These are phyloP conservation scores for Leucogyrophana mollusca DNA, from an alignment of 768 basidiomycete genomes.

Conservation along the genomic window DNA sequence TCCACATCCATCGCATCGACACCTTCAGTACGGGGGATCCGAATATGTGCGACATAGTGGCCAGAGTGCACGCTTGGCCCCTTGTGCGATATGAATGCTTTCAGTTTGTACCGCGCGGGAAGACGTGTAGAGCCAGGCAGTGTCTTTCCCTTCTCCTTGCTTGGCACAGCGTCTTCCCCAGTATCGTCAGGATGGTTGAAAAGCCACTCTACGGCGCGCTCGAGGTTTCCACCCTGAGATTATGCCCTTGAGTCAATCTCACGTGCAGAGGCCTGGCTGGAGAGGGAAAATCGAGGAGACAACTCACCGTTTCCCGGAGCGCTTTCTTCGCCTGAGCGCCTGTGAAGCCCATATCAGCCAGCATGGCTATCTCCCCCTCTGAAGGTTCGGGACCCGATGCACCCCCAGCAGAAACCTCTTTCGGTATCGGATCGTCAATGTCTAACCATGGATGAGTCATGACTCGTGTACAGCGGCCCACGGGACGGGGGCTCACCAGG, in stretches of 20 bases:
- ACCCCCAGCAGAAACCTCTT: constrained; percentile 20
- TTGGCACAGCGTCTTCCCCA: constrained; percentile 47
- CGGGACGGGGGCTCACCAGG: no score
- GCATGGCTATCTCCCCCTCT: constrained; percentile 65
- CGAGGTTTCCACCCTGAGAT: constrained; percentile 63
- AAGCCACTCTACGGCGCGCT: constrained; percentile 94
- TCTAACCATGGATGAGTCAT: constrained; percentile 44
- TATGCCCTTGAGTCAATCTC: background rate
- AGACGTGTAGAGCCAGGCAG: constrained; percentile 55
- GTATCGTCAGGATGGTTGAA: constrained; percentile 90
- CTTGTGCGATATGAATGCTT: constrained; percentile 97
- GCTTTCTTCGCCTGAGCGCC: constrained; percentile 82
- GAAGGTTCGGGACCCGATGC: constrained; percentile 52
- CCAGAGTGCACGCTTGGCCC: constrained; percentile 94
- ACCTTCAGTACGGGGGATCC: constrained; percentile 15
- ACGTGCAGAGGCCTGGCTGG: no score
- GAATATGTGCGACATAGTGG: constrained; percentile 87
- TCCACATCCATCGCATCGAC: constrained; percentile 28
- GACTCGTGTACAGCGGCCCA: background rate
- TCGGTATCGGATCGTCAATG: constrained; percentile 76
- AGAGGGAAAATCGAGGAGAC: no score
- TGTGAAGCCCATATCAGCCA: constrained; percentile 94
- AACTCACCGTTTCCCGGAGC: constrained; percentile 67
- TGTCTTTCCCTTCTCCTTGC: constrained; percentile 15
- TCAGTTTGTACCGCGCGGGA: constrained; percentile 78